Base-by-base conservation (phyloP, 345 rosid species). In the Erodium maritimum region DNA sequence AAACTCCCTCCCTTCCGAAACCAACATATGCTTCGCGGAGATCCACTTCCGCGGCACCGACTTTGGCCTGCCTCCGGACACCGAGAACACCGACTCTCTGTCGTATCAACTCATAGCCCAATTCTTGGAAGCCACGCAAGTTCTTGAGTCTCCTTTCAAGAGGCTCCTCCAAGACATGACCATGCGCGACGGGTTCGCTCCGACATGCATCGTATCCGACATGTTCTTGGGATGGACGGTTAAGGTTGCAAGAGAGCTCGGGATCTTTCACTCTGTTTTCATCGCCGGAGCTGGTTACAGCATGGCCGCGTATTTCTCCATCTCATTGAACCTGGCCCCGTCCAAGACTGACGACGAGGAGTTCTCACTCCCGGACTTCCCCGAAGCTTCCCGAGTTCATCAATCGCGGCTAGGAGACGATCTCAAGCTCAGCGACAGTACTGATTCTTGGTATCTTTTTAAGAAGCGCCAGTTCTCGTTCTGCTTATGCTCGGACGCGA, bases 191-290 rank as follows among this genome's bases (percentile, higher is more conserved):
- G 70, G 60, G 3, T 16, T 56, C 10, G 67, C 62, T 21, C 77
- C 80, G 8, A 60, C 83, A 1, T 59, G 84, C 25, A 50, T 83
- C 17, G 75, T 88, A 8, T 71, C 78, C 1, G 87, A 75, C 45
- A 80, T 88, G 16, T 76, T 80, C 80, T 82, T 83, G 50, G 82
- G 86, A 4, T 88, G 94, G 96, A 75, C 79, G 8, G 79, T 76
- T 11, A 37, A 51, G 56, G 72, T 83, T 19, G 86, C 88, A 1
- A 62, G 62, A 25, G 86, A 83, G 61, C 54, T 80, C 0, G 83
- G 84, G 8, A 77, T 80, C 16, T 77, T 65, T 21, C 81, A 83
- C 6, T 75, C 76, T 8, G 65, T 85, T 0, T 88, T 81, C 68
- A 71, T 70, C 10, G 83, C 72, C 0, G 56, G 66, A 11, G 73